phyloP scores from a whole-genome alignment of 371 early-diverging fungal species.

The Capillidium heterosporum region DNA sequence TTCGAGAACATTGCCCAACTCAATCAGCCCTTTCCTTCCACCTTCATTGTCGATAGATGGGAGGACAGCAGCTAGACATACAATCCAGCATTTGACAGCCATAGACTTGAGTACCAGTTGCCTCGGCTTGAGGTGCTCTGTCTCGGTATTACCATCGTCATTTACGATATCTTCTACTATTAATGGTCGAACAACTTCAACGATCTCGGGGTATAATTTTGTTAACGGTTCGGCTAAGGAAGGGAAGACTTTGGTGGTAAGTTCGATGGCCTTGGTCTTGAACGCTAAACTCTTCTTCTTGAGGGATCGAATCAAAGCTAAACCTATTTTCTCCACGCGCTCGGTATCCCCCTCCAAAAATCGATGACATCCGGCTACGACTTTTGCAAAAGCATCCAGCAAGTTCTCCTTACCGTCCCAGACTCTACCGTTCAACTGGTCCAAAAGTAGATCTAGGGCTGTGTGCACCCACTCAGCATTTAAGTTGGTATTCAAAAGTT shows the following conservation, averaged over 20 bases:
- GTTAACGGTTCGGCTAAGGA: slow-evolving; percentile 15
- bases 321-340: not conserved
- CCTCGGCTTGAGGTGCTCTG: slow-evolving; percentile 34
- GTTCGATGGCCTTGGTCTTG: slow-evolving; percentile 43
- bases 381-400: slow-evolving; percentile 23
- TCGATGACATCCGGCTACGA: slow-evolving; percentile 14
- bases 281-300: slow-evolving; percentile 51
- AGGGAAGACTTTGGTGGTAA: slow-evolving; percentile 37
- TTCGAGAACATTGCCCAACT: not conserved
- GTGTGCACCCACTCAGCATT: not conserved
- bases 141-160: slow-evolving; percentile 41
- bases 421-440: slow-evolving; percentile 48
- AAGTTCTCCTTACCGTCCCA: slow-evolving; percentile 83
- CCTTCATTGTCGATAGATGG: slow-evolving; percentile 14
- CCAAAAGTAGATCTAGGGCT: slow-evolving; percentile 37
- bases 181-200: slow-evolving; percentile 31
- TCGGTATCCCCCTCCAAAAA: slow-evolving; percentile 26
- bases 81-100: slow-evolving; percentile 29
- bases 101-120: slow-evolving; percentile 45
- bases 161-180: slow-evolving; percentile 22
- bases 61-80: slow-evolving; percentile 14
- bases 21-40: not conserved
- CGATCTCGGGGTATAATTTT: slow-evolving; percentile 29
- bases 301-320: slow-evolving; percentile 44
- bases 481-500: slow-evolving; percentile 13